Conservation (phyloP, 768 basidiomycete genomes). For the Amyloporia xantha region DNA sequence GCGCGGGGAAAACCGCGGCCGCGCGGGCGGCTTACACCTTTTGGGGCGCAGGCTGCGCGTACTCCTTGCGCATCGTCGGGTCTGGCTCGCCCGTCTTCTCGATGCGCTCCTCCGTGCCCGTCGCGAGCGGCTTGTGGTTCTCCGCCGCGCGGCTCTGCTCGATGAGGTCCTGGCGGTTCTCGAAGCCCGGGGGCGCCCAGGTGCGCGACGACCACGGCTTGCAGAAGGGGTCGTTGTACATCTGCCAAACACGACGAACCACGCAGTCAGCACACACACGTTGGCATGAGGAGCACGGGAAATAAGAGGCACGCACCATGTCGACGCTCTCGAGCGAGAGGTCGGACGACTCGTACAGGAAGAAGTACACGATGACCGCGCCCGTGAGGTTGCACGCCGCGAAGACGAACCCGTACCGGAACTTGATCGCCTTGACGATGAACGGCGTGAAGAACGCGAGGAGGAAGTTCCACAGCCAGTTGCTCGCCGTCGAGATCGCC, state of each 20-base stretch:
- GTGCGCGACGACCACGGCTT: conserved; percentile 58
- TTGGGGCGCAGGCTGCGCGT: no score
- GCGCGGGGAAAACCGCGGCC: no score
- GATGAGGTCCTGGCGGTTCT: conserved; percentile 37
- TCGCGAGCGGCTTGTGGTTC: conserved; percentile 26
- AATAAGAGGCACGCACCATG: conserved; percentile 29
- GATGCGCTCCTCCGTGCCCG: conserved; percentile 20
- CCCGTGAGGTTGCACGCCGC: conserved; percentile 59
- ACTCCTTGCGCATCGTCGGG: no score
- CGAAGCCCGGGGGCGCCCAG: conserved; percentile 57
- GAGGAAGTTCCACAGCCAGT: conserved; percentile 68
- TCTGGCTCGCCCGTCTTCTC: conserved; percentile 22
- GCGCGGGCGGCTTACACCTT: no score
- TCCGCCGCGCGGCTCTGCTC: conserved; percentile 38
- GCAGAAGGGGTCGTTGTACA: conserved; percentile 59
- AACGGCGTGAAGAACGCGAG: conserved; percentile 78
- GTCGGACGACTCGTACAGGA: conserved; percentile 69
- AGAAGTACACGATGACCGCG: conserved; percentile 58
- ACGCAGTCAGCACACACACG: no score
- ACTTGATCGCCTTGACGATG: conserved; percentile 49
- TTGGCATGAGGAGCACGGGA: conserved; percentile 1
- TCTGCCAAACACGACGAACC: conserved; percentile 26
- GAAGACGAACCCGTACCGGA: conserved; percentile 66
- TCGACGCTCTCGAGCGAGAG: conserved; percentile 64
- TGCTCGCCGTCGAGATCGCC: conserved; percentile 54